Base-by-base conservation (phyloP, 805 yeast genomes). In the Saccharomycopsis javanensis region DNA sequence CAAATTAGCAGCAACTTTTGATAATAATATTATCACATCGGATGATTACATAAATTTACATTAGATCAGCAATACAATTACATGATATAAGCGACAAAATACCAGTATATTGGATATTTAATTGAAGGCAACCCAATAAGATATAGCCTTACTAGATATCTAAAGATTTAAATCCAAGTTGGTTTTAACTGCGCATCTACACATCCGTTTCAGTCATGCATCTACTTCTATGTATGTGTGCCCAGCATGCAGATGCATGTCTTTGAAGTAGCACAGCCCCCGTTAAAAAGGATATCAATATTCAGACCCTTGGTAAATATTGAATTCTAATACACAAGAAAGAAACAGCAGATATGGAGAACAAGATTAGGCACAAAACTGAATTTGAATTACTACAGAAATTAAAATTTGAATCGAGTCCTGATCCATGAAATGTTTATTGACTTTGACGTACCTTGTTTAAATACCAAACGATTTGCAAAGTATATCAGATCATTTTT, bases 231-330 rank as follows among this genome's bases (percentile, higher is more conserved):
- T 42, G 48, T 42, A 18, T 42, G 27, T 20, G 48, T 20, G 48
- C 48, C 28, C 48, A 42, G 48, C 48, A 42, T 42, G 48, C 48
- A 42, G 48, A 42, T 28, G 48, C 23, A 42, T 42, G 15, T 42
- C n/a, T 37, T 42, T 20, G 16, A 20, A 18, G 25, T n/a, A 42
- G 48, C 48, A 42, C 48, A 42, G 48, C 48, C 48, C 48, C 48
- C 15, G 18, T 42, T 16, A 35, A n/a, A 35, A 42, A 23, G 25
- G 25, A 8, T 42, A 23, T 23, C n/a, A n/a, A n/a, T n/a, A n/a
- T n/a, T n/a, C 28, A 42, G 48, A 42, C 48, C 48, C 48, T 42
- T 38, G 18, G 48, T 42, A 11, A n/a, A 4, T 42, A 11, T 37
- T 37, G n/a, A n/a, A n/a, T n/a, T n/a, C n/a, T n/a, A n/a, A n/a